Evolutionary conservation across 2,329 filamentous ascomycete species (phyloP), one percentile per base, ranked within the genome.

Genomic region (Colletotrichum acutatum): DNA sequence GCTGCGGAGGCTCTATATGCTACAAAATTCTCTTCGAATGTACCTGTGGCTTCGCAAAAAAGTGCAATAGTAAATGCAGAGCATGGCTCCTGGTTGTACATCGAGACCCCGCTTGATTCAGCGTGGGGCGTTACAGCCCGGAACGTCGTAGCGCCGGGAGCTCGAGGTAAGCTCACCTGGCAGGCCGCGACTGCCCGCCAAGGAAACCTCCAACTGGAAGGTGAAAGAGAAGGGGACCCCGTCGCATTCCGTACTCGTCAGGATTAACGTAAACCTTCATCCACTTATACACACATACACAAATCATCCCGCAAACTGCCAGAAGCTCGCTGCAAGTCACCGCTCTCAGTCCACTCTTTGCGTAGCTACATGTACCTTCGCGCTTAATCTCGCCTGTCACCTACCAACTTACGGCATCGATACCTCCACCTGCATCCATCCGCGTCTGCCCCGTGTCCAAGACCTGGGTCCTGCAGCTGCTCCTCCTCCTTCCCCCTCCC

Each of bases 401-500:
- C 42, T 19, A 26, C 52, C 32, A 56, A 11, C 9, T 22, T 24
- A 56, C 58, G 42, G 49, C 37, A 32, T 26, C 37, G 22, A n/a
- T 19, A 16, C 58, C 52, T 64, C 32, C 37, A 24, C 57, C 64
- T 56, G 58, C 58, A 49, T n/a, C 62, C 62, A n/a, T 54, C 34
- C 46, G 46, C 64, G 30, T 65, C 56, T 19, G 19, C 54, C 42
- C 42, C 42, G 42, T 49, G 42, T 49, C 42, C 42, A 49, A n/a
- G 42, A n/a, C 59, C 26, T 57, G 53, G 69, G 68, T 74, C 75
- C 64, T 69, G 52, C 58, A 61, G 64, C 62, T 49, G 37, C 60
- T 66, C 59, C 26, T 34, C 72, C 32, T 34, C 72, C 71, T 37
- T 37, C 68, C 63, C 54, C 66, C 61, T 56, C 64, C 70, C 58